Evolutionary conservation across 805 yeast genomes (phyloP).

Genomic region (Jamesozyma jinghongensis): DNA sequence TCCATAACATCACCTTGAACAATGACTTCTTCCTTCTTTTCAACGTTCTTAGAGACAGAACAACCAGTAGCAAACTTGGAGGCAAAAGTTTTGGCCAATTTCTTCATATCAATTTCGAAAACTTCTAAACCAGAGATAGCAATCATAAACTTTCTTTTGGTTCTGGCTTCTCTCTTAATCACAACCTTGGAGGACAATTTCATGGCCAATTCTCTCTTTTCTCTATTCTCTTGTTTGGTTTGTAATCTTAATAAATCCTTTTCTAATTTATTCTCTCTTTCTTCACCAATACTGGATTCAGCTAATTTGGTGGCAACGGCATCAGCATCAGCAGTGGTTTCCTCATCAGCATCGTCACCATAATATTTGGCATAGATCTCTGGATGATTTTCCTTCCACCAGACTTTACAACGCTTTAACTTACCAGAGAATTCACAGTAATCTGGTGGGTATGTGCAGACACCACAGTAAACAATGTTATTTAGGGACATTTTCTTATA

Average conservation of each 20-base stretch:
- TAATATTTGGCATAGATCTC: conserved; percentile 54
- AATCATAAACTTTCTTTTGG: conserved; percentile 78
- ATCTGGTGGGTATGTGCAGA: conserved; percentile 79
- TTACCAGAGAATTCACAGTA: conserved; percentile 87
- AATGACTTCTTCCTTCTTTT: conserved; percentile 83
- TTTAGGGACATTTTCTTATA: conserved; percentile 24
- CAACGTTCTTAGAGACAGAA: conserved; percentile 79
- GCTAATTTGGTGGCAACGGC: conserved; percentile 31
- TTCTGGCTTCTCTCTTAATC: conserved; percentile 81
- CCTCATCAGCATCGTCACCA: conserved; percentile 35
- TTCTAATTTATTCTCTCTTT: conserved; percentile 73
- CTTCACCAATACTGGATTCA: conserved; percentile 54
- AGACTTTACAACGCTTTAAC: conserved; percentile 71
- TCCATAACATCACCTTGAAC: conserved; percentile 95
- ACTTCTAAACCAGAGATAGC: conserved; percentile 84
- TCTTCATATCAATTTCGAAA: conserved; percentile 81
- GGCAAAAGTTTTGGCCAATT: conserved; percentile 84
- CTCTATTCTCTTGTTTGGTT: conserved; percentile 75
- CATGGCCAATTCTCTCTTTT: conserved; percentile 73
- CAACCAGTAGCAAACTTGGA: conserved; percentile 95
- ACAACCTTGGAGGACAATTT: conserved; percentile 71
- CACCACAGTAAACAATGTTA: conserved; percentile 58
- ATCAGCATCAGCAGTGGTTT: conserved; percentile 21
- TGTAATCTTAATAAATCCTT: conserved; percentile 79
- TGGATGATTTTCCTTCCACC: conserved; percentile 57